Base-by-base conservation (phyloP, 2,329 filamentous ascomycete genomes). In the Amylocarpus encephaloides region DNA sequence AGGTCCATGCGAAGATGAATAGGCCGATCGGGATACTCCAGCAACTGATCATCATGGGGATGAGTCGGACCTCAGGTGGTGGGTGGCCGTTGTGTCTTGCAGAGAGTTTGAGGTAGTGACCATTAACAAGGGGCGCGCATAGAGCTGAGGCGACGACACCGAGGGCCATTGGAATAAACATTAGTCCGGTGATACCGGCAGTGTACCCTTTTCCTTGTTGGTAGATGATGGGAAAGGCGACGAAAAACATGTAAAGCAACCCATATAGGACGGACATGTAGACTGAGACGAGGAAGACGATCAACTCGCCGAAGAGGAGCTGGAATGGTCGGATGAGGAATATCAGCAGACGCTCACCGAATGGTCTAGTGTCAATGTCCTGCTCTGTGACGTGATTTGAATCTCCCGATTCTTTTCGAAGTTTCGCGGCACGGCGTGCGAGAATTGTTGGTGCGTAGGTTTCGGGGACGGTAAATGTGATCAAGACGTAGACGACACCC, bases 401-500 rank as follows among this genome's bases (percentile, higher is more conserved):
- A 15, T 88, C 78, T 18, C 83, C 82, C 1, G 86, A 85, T 30
- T 80, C 68, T 64, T 83, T 80, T 46, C 89, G 79, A 53, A 93
- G 71, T 66, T 87, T 86, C 62, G 76, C 74, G 2, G 90, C 90
- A 11, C 88, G 78, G 29, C 70, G 71, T 46, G 79, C 77, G 13
- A 96, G 78, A 45, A 95, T 82, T 0, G 81, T 86, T 0, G 90
- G 88, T 0, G 88, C 83, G 66, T 93, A 95, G 0, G 90, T 95
- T 68, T 95, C 90, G 1, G 88, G 88, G 0, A 95, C 84, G n/a
- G 88, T 93, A 68, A 94, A 91, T 29, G 83, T 85, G 67, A 93
- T 90, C 53, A 92, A 66, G 15, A 85, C 53, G 80, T 85, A 93
- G 59, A 85, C 78, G 43, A 83, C 64, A 12, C 75, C 82, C 22